Base-by-base conservation (phyloP, 345 rosid genomes). In the Populus euphratica region DNA sequence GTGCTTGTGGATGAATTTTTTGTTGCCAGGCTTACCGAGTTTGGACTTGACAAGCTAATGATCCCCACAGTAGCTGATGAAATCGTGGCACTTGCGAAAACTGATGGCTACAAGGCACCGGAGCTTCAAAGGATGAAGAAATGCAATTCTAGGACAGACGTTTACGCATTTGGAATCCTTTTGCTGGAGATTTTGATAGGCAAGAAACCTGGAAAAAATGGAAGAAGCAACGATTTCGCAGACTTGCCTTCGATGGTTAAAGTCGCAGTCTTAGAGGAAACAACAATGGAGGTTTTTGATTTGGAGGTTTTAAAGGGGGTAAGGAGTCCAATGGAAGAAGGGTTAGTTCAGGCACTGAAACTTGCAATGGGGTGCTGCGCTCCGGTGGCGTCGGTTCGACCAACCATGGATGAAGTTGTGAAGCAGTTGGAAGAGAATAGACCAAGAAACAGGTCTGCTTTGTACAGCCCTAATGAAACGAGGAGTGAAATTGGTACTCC, bases 351-450 rank as follows among this genome's bases (percentile, higher is more conserved):
- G 85, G 97, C 97, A 35, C 79, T 96, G 92, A 96, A 96, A 84
- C 91, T 96, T 11, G 98, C 98, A 2, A 96, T 96, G 99, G 99
- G 99, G 43, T 96, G 99, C 39, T 96, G 99, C 73, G 96, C 99
- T 29, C 99, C 99, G 0, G 99, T 92, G 69, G 88, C 97, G 56
- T 77, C 97, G 0, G 98, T 96, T 27, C 84, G 99, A 81, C 99
- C 99, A 0, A 77, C 96, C 52, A 96, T 93, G 96, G 98, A 96
- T 70, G 99, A 96, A 77, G 98, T 96, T 39, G 97, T 96, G 73
- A 93, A 90, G 89, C 99, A 92, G 81, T 77, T 96, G 82, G 99
- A 96, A 65, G 98, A 96, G 81, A 93, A 93, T 73, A 88, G 99
- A 81, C 99, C 99, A 2, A 88, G 99, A 85, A 96, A 96, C 85